Conservation (phyloP, 768 basidiomycete genomes). For the Leccinum obscurum region DNA sequence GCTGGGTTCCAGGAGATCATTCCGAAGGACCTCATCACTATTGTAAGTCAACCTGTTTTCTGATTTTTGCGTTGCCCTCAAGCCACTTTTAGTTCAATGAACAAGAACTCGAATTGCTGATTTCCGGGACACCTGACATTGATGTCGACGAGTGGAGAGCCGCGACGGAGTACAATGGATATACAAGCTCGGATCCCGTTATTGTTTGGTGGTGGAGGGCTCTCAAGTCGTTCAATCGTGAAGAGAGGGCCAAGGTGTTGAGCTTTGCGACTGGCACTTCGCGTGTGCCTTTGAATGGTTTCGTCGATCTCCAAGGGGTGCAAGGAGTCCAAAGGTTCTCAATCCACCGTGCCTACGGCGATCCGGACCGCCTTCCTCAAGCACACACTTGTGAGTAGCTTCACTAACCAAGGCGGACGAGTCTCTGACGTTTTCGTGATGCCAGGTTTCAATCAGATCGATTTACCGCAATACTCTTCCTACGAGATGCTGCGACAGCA, state of each 20-base stretch:
- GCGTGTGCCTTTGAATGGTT: conserved; percentile 91
- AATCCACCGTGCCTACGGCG: conserved; percentile 91
- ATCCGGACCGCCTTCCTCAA: conserved; percentile 80
- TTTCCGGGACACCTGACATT: conserved; percentile 97
- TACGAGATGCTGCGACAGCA: conserved; percentile 96
- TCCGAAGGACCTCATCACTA: conserved; percentile 91
- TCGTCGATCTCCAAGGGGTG: conserved; percentile 92
- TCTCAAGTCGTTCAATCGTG: conserved; percentile 94
- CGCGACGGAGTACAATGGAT: conserved; percentile 89
- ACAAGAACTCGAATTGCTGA: conserved; percentile 89
- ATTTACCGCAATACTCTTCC: conserved; percentile 90
- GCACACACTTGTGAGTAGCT: conserved; percentile 79
- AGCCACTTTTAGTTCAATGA: conserved; percentile 73
- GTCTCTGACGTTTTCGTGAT: conserved; percentile 15
- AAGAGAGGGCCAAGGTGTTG: conserved; percentile 94
- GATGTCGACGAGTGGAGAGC: conserved; percentile 98
- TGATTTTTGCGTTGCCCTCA: conserved; percentile 2
- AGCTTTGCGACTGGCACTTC: conserved; percentile 96
- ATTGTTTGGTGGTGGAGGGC: conserved; percentile 99
- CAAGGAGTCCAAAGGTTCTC: conserved; percentile 95
- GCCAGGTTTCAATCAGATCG: conserved; percentile 90
- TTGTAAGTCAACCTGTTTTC: conserved; percentile 52
- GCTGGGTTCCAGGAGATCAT: conserved; percentile 97
- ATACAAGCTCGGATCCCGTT: conserved; percentile 86
- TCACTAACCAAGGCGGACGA: conserved; percentile 1